phyloP scores from a whole-genome alignment of 2,329 filamentous ascomycete species.

The Massarina eburnea region DNA sequence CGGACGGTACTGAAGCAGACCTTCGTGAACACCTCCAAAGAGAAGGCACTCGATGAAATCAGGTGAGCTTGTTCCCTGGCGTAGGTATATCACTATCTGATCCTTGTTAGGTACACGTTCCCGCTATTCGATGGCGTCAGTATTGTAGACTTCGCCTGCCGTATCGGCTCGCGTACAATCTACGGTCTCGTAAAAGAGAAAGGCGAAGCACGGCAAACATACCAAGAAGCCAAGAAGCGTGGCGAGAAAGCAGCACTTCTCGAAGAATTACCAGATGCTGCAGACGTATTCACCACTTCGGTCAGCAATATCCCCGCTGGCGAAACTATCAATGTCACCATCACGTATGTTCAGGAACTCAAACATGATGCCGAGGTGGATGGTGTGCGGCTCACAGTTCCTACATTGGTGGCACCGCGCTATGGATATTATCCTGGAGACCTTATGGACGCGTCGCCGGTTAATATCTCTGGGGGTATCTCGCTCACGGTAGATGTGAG shows the following conservation, averaged over 20 bases:
- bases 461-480: slow-evolving; percentile 42
- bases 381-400: slow-evolving; percentile 67
- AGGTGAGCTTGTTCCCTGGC: slow-evolving; percentile 20
- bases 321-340: slow-evolving; percentile 58
- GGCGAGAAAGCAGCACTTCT: slow-evolving; percentile 65
- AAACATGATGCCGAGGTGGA: slow-evolving; percentile 69
- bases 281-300: slow-evolving; percentile 67
- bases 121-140: slow-evolving; percentile 71
- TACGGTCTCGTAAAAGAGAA: slow-evolving; percentile 66
- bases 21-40: slow-evolving; percentile 59
- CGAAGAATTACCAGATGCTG: slow-evolving; percentile 58
- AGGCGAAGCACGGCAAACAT: slow-evolving; percentile 59
- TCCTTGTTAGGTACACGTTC: slow-evolving; percentile 57
- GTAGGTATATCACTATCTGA: slow-evolving; percentile 1
- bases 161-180: slow-evolving; percentile 60
- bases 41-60: slow-evolving; percentile 51
- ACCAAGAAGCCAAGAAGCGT: slow-evolving; percentile 57
- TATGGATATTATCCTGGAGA: slow-evolving; percentile 54
- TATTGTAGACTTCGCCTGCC: slow-evolving; percentile 66
- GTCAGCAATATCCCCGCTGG: slow-evolving; percentile 65
- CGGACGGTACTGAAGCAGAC: slow-evolving; percentile 56
- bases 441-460: slow-evolving; percentile 9
- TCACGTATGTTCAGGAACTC: slow-evolving; percentile 67
- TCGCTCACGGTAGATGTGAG: slow-evolving; percentile 58
- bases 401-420: slow-evolving; percentile 64